These are phyloP conservation scores for Uromyces viciae-fabae DNA, from an alignment of 1,284 basidiomycete genomes.

Conservation along the genomic window DNA sequence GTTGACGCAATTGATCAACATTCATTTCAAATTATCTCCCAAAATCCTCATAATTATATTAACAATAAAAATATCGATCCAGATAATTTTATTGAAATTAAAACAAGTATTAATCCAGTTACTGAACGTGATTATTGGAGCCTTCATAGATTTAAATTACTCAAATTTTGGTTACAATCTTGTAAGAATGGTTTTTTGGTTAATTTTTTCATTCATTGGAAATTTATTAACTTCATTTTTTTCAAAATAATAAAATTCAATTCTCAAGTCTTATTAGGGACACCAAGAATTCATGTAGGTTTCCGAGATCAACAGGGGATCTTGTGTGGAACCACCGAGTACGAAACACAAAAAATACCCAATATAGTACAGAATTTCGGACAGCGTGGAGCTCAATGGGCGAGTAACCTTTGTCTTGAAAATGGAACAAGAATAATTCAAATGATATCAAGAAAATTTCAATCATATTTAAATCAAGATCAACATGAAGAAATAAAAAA, in stretches of 20 bases:
- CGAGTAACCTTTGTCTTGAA: background rate
- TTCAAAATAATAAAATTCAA: background rate
- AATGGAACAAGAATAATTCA: background rate
- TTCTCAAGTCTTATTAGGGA: slow-evolving; percentile 15
- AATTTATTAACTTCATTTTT: background rate
- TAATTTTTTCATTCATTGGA: background rate
- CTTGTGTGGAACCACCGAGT: background rate
- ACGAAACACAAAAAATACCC: slow-evolving; percentile 10
- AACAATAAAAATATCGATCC: background rate
- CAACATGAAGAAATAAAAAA: background rate
- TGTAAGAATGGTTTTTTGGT: slow-evolving; percentile 3
- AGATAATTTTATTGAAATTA: slow-evolving; percentile 27
- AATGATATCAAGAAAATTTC: background rate
- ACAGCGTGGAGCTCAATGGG: slow-evolving; percentile 4
- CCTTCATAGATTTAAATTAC: slow-evolving; percentile 20
- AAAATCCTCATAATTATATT: background rate
- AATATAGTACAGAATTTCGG: background rate
- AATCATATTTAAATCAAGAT: background rate
- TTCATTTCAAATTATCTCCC: background rate
- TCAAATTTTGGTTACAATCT: slow-evolving; percentile 43
- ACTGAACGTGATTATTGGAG: slow-evolving; percentile 14
- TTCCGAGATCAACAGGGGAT: slow-evolving; percentile 19
- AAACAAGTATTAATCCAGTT: background rate
- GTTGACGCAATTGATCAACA: slow-evolving; percentile 20
- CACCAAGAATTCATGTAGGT: slow-evolving; percentile 19